phyloP scores from a whole-genome alignment of 2,329 filamentous ascomycete species.

The Ophiosphaerella narmari region DNA sequence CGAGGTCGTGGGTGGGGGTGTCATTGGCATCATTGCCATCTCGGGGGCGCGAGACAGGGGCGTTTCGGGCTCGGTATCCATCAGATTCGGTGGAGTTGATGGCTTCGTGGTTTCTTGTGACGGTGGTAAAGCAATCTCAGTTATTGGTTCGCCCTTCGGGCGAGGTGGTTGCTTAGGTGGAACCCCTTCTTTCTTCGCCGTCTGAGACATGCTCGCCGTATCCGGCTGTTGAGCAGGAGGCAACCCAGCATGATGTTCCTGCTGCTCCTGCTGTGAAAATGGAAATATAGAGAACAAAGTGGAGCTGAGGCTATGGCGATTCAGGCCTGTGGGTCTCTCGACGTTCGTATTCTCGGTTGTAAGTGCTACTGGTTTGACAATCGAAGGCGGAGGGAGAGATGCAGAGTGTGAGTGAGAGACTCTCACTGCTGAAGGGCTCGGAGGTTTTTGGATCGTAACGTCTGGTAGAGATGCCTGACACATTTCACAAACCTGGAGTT shows the following conservation, averaged over 20 bases:
- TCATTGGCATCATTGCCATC: slow-evolving; percentile 41
- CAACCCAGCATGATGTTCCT: slow-evolving; percentile 36
- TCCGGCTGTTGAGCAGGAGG: slow-evolving; percentile 28
- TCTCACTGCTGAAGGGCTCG: slow-evolving; percentile 22
- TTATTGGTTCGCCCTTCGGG: not conserved
- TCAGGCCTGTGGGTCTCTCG: slow-evolving; percentile 25
- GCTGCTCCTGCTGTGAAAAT: slow-evolving; percentile 39
- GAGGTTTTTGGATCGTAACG: slow-evolving; percentile 26
- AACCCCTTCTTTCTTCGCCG: not conserved
- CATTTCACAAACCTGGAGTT: slow-evolving; percentile 39
- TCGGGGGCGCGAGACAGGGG: slow-evolving; percentile 26
- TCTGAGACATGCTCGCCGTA: not conserved
- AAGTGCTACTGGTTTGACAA: slow-evolving; percentile 4
- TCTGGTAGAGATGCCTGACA: slow-evolving; percentile 35
- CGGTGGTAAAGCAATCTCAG: not conserved
- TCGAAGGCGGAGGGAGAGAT: slow-evolving; percentile 28
- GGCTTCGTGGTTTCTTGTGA: slow-evolving; percentile 1
- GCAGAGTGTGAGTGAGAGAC: slow-evolving; percentile 34
- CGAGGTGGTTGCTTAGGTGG: not conserved
- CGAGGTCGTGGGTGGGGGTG: slow-evolving; percentile 23
- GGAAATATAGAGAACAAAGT: slow-evolving; percentile 44
- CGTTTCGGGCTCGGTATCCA: slow-evolving; percentile 6
- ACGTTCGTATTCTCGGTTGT: not conserved
- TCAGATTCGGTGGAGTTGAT: slow-evolving; percentile 11
- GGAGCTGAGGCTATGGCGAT: slow-evolving; percentile 41